phyloP scores from a whole-genome alignment of 176 grass and related monocot genomes.

The Hsuehochloa calcarea region DNA sequence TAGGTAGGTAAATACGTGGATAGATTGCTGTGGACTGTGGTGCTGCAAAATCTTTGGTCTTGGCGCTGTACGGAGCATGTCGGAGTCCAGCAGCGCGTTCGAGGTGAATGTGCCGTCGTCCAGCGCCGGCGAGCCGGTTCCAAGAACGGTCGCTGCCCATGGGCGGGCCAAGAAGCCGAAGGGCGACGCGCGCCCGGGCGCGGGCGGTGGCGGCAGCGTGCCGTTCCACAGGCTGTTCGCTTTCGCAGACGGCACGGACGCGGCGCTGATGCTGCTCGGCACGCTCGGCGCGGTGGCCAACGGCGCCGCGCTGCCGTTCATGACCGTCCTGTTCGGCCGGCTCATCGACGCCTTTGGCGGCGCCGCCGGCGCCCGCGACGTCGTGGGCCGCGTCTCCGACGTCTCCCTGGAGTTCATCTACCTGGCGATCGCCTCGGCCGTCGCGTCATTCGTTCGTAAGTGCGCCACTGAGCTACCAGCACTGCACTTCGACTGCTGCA shows the following conservation, averaged over 20 bases:
- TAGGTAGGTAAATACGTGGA: not conserved
- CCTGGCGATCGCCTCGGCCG: conserved; percentile 44
- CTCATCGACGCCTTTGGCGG: conserved; percentile 61
- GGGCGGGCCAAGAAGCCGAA: not conserved
- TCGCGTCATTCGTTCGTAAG: conserved; percentile 60
- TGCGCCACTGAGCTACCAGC: not conserved
- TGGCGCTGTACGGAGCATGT: not conserved
- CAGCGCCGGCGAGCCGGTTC: not conserved
- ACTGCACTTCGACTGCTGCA: not conserved
- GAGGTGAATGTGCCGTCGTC: conserved; percentile 19
- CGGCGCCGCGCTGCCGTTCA: conserved; percentile 54
- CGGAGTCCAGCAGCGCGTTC: conserved; percentile 42
- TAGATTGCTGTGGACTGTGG: conserved; percentile 8
- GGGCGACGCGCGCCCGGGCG: not conserved
- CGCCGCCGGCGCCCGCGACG: conserved; percentile 27
- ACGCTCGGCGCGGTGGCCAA: conserved; percentile 54
- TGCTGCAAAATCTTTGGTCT: not conserved
- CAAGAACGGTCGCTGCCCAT: not conserved
- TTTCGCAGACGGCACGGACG: conserved; percentile 52
- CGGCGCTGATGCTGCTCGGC: conserved; percentile 46
- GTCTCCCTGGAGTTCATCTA: conserved; percentile 51
- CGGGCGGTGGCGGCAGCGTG: conserved; percentile 20
- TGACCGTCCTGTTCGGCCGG: conserved; percentile 57
- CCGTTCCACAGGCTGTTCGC: conserved; percentile 58
- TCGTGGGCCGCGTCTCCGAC: conserved; percentile 39